A percentile compares a stretch with the other conserved stretches of the same genome.
Conservation (phyloP, 1,284 basidiomycete species). For the Termitomyces sp. region DNA sequence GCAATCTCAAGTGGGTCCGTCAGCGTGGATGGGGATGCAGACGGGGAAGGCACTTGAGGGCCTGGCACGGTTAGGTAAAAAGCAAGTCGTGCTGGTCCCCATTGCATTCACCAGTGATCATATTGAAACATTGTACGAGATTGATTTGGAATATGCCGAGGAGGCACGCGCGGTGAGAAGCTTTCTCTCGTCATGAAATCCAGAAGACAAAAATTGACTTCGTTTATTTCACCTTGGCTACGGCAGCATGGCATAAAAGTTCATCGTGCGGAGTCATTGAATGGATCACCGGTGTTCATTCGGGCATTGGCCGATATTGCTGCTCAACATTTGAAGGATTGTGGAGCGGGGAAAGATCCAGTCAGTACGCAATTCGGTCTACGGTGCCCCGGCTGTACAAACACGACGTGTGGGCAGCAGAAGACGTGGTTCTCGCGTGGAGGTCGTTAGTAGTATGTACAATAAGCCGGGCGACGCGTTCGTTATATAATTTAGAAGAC, state of each 20-base stretch:
- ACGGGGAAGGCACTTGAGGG: slow-evolving; percentile 92
- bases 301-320: slow-evolving; percentile 95
- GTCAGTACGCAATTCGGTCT: slow-evolving; percentile 81
- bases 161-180: slow-evolving; percentile 82
- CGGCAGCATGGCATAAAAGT: slow-evolving; percentile 85
- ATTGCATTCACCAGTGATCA: slow-evolving; percentile 99
- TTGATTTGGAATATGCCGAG: slow-evolving; percentile 91
- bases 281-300: slow-evolving; percentile 96
- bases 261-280: slow-evolving; percentile 91
- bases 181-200: slow-evolving; percentile 14
- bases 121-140: slow-evolving; percentile 97
- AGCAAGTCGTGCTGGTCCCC: slow-evolving; percentile 86
- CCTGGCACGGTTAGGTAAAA: slow-evolving; percentile 82
- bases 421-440: slow-evolving; percentile 83
- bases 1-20: slow-evolving; percentile 98
- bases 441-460: slow-evolving; percentile 29
- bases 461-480: slow-evolving; percentile 3
- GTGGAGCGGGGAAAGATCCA: slow-evolving; percentile 51
- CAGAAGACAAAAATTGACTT: slow-evolving; percentile 13
- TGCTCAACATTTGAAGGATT: slow-evolving; percentile 73
- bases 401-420: slow-evolving; percentile 79
- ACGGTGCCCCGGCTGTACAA: slow-evolving; percentile 92
- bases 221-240: slow-evolving; percentile 5
- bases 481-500: slow-evolving; percentile 7
- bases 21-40: slow-evolving; percentile 98